phyloP scores from a whole-genome alignment of 495 filamentous ascomycete genomes.

The Aspergillus funiculosus region DNA sequence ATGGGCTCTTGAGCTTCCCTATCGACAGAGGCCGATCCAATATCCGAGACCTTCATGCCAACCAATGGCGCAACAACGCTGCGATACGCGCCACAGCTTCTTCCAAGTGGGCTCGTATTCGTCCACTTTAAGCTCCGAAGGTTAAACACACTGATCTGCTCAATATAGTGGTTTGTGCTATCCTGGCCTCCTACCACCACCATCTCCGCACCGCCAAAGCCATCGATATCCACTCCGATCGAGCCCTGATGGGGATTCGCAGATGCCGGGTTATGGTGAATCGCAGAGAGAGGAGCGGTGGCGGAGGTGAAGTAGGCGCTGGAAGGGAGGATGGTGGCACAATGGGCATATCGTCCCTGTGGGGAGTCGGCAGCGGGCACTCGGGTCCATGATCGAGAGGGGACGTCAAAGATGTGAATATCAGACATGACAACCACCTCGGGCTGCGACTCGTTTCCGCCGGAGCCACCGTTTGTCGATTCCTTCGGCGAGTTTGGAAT shows the following conservation, averaged over 20 bases:
- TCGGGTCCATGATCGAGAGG: slow-evolving; percentile 75
- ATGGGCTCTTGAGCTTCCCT: slow-evolving; percentile 33
- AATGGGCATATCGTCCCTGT: slow-evolving; percentile 94
- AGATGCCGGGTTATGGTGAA: slow-evolving; percentile 80
- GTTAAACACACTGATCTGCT: slow-evolving; percentile 97
- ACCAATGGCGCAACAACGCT: slow-evolving; percentile 86
- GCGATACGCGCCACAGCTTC: slow-evolving; percentile 91
- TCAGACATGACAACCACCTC: slow-evolving; percentile 97
- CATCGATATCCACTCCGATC: slow-evolving; percentile 81
- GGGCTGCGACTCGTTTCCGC: slow-evolving; percentile 62
- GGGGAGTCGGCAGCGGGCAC: slow-evolving; percentile 76
- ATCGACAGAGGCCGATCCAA: slow-evolving; percentile 52
- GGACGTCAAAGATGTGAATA: slow-evolving; percentile 93
- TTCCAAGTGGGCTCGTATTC: slow-evolving; percentile 72
- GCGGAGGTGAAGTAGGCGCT: slow-evolving; percentile 78
- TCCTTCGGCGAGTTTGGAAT: slow-evolving; percentile 47
- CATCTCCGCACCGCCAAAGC: slow-evolving; percentile 92
- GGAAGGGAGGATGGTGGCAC: slow-evolving; percentile 86
- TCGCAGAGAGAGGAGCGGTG: slow-evolving; percentile 73
- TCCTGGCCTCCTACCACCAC: slow-evolving; percentile 95
- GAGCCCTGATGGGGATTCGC: slow-evolving; percentile 75
- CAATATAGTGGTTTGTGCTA: slow-evolving; percentile 96
- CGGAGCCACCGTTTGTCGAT: slow-evolving; percentile 31
- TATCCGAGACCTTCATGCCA: slow-evolving; percentile 59
- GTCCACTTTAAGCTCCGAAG: slow-evolving; percentile 95